phyloP scores from a whole-genome alignment of 495 filamentous ascomycete genomes.

The Lasiosphaeria miniovina region DNA sequence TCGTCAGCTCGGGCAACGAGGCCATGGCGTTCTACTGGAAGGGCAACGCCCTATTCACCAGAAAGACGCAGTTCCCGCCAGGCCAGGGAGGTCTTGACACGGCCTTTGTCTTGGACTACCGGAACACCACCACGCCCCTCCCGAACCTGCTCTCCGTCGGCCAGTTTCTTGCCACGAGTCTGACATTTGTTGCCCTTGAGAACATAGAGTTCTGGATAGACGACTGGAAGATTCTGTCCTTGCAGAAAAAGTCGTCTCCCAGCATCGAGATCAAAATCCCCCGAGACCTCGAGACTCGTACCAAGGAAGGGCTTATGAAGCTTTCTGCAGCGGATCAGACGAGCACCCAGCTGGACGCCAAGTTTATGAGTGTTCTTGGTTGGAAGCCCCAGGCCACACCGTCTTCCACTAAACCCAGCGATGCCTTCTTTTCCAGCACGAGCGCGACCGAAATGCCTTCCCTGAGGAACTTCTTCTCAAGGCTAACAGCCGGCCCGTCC shows the following conservation, averaged over 20 bases:
- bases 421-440: conserved; percentile 27
- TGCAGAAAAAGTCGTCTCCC: conserved; percentile 82
- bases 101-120: conserved; percentile 87
- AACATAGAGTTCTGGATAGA: conserved; percentile 88
- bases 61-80: conserved; percentile 66
- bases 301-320: conserved; percentile 81
- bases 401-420: conserved; percentile 35
- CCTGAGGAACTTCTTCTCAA: conserved; percentile 76
- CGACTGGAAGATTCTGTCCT: conserved; percentile 70
- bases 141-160: conserved; percentile 80
- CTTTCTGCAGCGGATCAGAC: conserved; percentile 69
- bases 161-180: conserved; percentile 88
- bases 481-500: conserved; percentile 51
- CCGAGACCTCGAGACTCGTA: conserved; percentile 72
- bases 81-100: conserved; percentile 65
- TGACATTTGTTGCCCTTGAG: conserved; percentile 91
- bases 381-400: conserved; percentile 62
- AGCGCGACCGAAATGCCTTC: conserved; percentile 48
- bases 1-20: conserved; percentile 83
- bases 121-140: conserved; percentile 78
- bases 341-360: conserved; percentile 84
- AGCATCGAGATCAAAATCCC: conserved; percentile 70
- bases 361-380: conserved; percentile 83
- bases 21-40: conserved; percentile 99
- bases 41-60: conserved; percentile 87